phyloP scores from a whole-genome alignment of 2,329 filamentous ascomycete species.

The Aspergillus eucalypticola region DNA sequence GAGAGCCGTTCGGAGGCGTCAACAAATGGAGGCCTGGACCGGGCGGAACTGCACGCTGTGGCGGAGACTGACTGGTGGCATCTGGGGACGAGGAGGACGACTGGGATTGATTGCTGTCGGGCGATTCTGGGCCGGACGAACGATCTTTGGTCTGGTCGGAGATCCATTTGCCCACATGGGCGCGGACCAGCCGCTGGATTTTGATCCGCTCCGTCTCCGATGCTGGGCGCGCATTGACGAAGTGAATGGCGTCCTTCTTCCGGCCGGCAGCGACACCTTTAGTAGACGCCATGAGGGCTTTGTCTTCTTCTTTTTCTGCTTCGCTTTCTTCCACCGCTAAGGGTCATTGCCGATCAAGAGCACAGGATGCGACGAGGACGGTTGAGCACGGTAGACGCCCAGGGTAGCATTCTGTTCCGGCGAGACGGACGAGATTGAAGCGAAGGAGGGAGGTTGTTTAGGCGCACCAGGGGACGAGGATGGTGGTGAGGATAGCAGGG shows the following conservation, averaged over 20 bases:
- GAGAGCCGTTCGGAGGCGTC: neutral
- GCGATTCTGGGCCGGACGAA: slow-evolving; percentile 14
- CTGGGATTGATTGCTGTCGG: slow-evolving; percentile 5
- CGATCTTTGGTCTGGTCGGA: slow-evolving; percentile 38
- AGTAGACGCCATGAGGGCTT: slow-evolving; percentile 26
- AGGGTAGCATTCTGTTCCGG: slow-evolving; percentile 25
- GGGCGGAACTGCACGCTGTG: neutral
- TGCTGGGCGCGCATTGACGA: slow-evolving; percentile 36
- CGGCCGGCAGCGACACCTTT: slow-evolving; percentile 18
- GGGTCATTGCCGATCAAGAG: slow-evolving; percentile 19
- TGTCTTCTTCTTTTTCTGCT: neutral
- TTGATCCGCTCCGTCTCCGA: slow-evolving; percentile 30
- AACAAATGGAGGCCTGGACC: neutral
- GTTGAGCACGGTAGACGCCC: slow-evolving; percentile 11
- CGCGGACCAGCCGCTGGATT: slow-evolving; percentile 34
- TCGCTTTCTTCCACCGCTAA: neutral
- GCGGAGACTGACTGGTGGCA: neutral
- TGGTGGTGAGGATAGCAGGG: neutral
- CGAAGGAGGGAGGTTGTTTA: neutral
- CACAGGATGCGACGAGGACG: slow-evolving; percentile 13
- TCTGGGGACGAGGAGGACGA: neutral
- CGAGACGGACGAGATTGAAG: neutral
- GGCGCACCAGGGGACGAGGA: neutral
- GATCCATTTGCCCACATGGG: slow-evolving; percentile 40
- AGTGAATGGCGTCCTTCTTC: slow-evolving; percentile 32